Evolutionary conservation across 495 filamentous ascomycete species (phyloP).

Genomic region (Aspergillus indologenus): DNA sequence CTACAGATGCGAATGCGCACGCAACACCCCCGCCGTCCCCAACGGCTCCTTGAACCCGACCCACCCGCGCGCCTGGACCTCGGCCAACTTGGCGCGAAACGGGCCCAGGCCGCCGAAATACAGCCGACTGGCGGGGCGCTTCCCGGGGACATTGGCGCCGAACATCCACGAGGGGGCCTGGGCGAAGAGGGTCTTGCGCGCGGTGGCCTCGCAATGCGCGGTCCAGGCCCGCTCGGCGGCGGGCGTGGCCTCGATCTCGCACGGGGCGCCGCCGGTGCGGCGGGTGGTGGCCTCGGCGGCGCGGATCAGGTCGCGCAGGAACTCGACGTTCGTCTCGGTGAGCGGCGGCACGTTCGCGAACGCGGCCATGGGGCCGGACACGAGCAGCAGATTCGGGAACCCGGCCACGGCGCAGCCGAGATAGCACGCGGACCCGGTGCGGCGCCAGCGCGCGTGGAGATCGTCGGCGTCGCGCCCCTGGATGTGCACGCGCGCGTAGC

Average conservation of each 20-base stretch:
- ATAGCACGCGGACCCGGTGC: constrained; percentile 34
- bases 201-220: constrained; percentile 28
- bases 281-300: constrained; percentile 31
- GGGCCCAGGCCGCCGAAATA: constrained; percentile 18
- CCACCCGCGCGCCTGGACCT: background rate
- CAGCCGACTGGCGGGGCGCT: constrained; percentile 16
- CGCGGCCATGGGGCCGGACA: constrained; percentile 41
- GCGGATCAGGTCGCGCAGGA: constrained; percentile 9
- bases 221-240: constrained; percentile 47
- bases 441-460: constrained; percentile 43
- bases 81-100: constrained; percentile 9
- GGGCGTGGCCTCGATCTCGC: constrained; percentile 36
- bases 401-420: constrained; percentile 39
- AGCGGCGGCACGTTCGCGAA: constrained; percentile 46
- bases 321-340: constrained; percentile 41
- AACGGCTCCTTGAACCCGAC: background rate
- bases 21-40: background rate
- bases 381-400: constrained; percentile 35
- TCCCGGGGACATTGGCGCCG: constrained; percentile 41
- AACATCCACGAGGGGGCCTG: constrained; percentile 26
- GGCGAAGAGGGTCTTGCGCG: constrained; percentile 39
- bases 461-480: constrained; percentile 24
- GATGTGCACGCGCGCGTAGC: constrained; percentile 34
- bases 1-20: background rate
- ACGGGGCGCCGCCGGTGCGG: constrained; percentile 7